A percentile compares a stretch with the other conserved stretches of the same genome.
Evolutionary conservation across 306 rosid genomes (phyloP).

Genomic region (Glycine tomentella): DNA sequence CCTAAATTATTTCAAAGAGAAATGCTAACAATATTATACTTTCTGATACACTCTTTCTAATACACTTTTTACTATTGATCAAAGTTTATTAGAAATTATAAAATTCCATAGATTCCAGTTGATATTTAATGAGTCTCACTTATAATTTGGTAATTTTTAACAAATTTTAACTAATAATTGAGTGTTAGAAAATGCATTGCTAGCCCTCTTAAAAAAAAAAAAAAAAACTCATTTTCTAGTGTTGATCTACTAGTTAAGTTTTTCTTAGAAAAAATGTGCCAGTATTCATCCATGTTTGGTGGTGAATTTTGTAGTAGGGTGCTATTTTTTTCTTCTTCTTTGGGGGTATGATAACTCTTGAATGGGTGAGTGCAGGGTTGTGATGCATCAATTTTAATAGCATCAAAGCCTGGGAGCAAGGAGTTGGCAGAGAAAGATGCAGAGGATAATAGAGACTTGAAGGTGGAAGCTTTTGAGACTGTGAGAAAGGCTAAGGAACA

Average conservation of each 20-base stretch:
- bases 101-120: background rate
- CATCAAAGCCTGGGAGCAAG: conserved; percentile 64
- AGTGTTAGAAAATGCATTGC: background rate
- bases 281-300: conserved; percentile 16
- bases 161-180: background rate
- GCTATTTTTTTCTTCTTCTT: background rate
- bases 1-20: background rate
- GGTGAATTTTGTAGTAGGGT: conserved; percentile 4
- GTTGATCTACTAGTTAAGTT: background rate
- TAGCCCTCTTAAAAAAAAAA: too few relatives aligned
- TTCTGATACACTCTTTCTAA: too few relatives aligned
- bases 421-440: conserved; percentile 80
- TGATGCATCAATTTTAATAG: conserved; percentile 81
- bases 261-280: background rate
- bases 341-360: background rate
- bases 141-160: background rate
- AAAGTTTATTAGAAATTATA: too few relatives aligned
- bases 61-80: too few relatives aligned
- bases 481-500: conserved; percentile 77
- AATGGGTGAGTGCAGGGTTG: conserved; percentile 71
- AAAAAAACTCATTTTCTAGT: background rate
- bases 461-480: conserved; percentile 72
- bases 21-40: too few relatives aligned
- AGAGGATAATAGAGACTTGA: conserved; percentile 73
- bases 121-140: background rate